Evolutionary conservation across 805 yeast species (phyloP).

Genomic region (Starmera amethionina): DNA sequence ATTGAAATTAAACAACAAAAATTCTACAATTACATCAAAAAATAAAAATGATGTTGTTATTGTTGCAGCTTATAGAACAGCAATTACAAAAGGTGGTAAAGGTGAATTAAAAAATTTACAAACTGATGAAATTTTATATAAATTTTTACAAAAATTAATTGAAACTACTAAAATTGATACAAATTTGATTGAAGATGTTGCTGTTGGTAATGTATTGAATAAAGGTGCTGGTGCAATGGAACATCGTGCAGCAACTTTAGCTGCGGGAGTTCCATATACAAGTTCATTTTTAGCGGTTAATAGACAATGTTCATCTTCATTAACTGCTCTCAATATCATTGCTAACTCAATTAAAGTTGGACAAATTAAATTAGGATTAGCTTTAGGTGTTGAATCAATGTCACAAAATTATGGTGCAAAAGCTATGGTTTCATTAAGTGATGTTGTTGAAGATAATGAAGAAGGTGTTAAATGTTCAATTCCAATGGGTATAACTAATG

Average conservation of each 20-base stretch:
- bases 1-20: slow-evolving; percentile 9
- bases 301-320: slow-evolving; percentile 92
- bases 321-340: slow-evolving; percentile 82
- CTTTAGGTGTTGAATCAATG: slow-evolving; percentile 93
- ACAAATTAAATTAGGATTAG: slow-evolving; percentile 86
- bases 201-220: slow-evolving; percentile 86
- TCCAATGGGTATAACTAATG: slow-evolving; percentile 96
- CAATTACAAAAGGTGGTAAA: slow-evolving; percentile 78
- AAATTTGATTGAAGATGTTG: slow-evolving; percentile 68
- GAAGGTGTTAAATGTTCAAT: slow-evolving; percentile 69
- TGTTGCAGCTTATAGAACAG: slow-evolving; percentile 84
- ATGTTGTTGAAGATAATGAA: slow-evolving; percentile 30
- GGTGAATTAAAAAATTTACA: slow-evolving; percentile 79
- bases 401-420: slow-evolving; percentile 79
- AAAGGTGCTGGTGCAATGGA: slow-evolving; percentile 92
- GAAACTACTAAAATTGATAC: slow-evolving; percentile 42
- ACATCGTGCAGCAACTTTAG: slow-evolving; percentile 84
- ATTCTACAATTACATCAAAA: slow-evolving; percentile 4
- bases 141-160: slow-evolving; percentile 54
- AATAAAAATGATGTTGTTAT: slow-evolving; percentile 73
- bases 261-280: slow-evolving; percentile 81
- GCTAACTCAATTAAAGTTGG: slow-evolving; percentile 84
- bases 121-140: slow-evolving; percentile 67
- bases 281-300: slow-evolving; percentile 77
- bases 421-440: slow-evolving; percentile 54